Percentiles rank a stretch among this genome's conserved stretches.
phyloP scores from a whole-genome alignment of 169 alveolate species.

The Plasmodium reichenowi region DNA sequence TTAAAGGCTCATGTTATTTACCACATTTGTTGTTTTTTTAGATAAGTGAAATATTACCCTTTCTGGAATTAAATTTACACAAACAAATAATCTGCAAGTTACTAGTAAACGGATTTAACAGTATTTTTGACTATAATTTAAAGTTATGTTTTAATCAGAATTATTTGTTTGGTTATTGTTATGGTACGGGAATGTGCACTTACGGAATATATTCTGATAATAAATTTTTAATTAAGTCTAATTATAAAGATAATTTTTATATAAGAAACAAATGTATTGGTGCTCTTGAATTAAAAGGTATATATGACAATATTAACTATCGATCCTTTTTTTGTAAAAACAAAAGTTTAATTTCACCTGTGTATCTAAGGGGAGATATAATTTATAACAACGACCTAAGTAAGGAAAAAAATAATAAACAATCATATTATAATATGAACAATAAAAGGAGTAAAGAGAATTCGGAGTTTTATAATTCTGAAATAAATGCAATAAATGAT shows the following conservation, averaged over 20 bases:
- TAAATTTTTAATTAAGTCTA: slow-evolving; percentile 60
- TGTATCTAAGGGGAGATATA: slow-evolving; percentile 40
- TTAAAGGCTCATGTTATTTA: background rate
- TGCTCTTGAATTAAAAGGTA: slow-evolving; percentile 35
- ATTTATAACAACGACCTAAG: slow-evolving; percentile 8
- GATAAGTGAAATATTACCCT: slow-evolving; percentile 76
- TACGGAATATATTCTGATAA: slow-evolving; percentile 66
- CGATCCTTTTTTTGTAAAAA: slow-evolving; percentile 67
- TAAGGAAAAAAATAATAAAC: background rate
- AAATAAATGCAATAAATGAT: background rate
- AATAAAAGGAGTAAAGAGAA: slow-evolving; percentile 3
- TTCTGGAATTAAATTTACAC: slow-evolving; percentile 74
- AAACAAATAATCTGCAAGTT: slow-evolving; percentile 75
- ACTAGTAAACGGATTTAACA: slow-evolving; percentile 65
- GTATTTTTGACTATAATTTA: slow-evolving; percentile 62
- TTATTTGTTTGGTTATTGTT: slow-evolving; percentile 57
- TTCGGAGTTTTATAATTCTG: background rate
- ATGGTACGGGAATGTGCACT: slow-evolving; percentile 65
- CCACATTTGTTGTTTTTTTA: background rate
- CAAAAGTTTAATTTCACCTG: slow-evolving; percentile 61
- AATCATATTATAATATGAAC: background rate
- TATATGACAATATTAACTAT: slow-evolving; percentile 67
- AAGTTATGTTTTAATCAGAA: slow-evolving; percentile 63
- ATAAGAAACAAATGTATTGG: slow-evolving; percentile 29
- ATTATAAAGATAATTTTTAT: slow-evolving; percentile 63